Evolutionary conservation across 2,329 filamentous ascomycete species (phyloP).

Genomic region (Thielaviopsis ethacetica): DNA sequence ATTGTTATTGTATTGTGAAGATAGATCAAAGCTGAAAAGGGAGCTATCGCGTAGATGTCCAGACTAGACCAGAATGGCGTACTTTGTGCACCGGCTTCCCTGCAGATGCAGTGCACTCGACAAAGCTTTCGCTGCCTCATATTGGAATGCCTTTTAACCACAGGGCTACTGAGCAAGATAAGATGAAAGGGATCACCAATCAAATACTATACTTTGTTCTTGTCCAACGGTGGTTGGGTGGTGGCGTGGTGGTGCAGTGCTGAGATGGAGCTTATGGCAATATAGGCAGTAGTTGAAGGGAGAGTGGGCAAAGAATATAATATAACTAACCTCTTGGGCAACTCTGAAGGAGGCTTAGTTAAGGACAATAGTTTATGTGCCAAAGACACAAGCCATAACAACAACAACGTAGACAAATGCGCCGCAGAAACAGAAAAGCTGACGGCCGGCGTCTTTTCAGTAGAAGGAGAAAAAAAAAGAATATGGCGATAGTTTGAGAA

Average conservation of each 20-base stretch:
- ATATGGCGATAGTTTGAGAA: background rate
- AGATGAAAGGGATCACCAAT: background rate
- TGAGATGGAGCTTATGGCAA: no score
- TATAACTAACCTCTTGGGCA: background rate
- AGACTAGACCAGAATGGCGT: background rate
- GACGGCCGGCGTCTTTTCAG: background rate
- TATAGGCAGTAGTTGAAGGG: no score
- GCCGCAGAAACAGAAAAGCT: background rate
- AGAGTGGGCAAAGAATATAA: background rate
- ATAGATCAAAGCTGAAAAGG: background rate
- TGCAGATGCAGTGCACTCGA: background rate
- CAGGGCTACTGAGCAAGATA: background rate
- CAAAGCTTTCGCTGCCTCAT: no score
- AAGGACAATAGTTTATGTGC: background rate
- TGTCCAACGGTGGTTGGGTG: no score
- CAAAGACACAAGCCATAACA: background rate
- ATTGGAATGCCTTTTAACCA: background rate
- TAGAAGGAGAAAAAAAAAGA: background rate
- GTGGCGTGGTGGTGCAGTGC: no score
- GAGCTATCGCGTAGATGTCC: background rate
- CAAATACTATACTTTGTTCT: no score
- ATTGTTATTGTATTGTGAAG: no score
- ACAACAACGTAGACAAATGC: background rate
- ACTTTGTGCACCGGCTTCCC: background rate
- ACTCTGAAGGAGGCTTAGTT: background rate